Evolutionary conservation across 352 stramenopile genomes (phyloP).

Genomic region (Phytophthora quininea): DNA sequence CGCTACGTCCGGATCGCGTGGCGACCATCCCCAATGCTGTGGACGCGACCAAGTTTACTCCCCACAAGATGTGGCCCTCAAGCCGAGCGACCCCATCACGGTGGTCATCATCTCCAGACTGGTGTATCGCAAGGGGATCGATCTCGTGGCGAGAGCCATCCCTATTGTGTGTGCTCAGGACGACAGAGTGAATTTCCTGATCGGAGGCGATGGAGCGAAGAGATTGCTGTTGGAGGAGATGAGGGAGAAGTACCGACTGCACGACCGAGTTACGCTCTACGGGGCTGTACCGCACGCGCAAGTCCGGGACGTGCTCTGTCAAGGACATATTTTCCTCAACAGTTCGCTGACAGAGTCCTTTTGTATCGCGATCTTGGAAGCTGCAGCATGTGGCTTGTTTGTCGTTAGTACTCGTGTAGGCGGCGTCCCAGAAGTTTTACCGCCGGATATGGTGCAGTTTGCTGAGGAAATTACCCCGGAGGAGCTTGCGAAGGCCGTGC

Average conservation of each 20-base stretch:
- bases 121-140: slow-evolving; percentile 97
- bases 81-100: slow-evolving; percentile 70
- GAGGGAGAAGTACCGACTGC: slow-evolving; percentile 94
- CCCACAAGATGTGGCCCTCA: slow-evolving; percentile 29
- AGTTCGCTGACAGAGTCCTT: slow-evolving; percentile 99
- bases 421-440: slow-evolving; percentile 97
- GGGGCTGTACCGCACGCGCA: slow-evolving; percentile 92
- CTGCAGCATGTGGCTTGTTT: slow-evolving; percentile 93
- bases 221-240: slow-evolving; percentile 95
- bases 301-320: slow-evolving; percentile 92
- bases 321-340: slow-evolving; percentile 98
- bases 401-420: slow-evolving; percentile 97
- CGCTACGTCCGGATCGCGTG: slow-evolving; percentile 83
- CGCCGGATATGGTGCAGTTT: slow-evolving; percentile 92
- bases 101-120: slow-evolving; percentile 96
- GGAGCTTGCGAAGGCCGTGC: slow-evolving; percentile 73
- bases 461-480: slow-evolving; percentile 82
- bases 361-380: slow-evolving; percentile 98
- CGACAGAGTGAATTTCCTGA: slow-evolving; percentile 93
- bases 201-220: slow-evolving; percentile 96
- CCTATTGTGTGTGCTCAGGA: slow-evolving; percentile 89
- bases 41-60: slow-evolving; percentile 94
- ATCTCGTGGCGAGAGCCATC: slow-evolving; percentile 93
- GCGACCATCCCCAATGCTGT: slow-evolving; percentile 97
- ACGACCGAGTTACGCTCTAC: slow-evolving; percentile 95